These are phyloP conservation scores for Schrenkiella parvula DNA, from an alignment of 345 rosid species.

Conservation along the genomic window DNA sequence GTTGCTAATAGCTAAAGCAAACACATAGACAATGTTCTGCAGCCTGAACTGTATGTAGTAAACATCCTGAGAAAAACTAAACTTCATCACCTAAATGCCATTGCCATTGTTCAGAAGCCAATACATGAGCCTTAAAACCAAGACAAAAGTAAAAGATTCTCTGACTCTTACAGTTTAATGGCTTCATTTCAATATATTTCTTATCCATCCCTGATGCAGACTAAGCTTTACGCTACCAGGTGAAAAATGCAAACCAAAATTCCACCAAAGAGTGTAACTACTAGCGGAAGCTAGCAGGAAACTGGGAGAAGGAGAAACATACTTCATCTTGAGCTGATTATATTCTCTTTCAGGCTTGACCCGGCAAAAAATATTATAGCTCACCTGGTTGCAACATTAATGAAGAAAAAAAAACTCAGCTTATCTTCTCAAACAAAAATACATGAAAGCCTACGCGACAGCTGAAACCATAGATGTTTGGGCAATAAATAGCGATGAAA, in stretches of 20 bases:
- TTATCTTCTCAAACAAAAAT: background rate
- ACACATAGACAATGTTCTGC: background rate
- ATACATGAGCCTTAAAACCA: background rate
- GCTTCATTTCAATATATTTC: background rate
- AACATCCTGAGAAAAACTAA: background rate
- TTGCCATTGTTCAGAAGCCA: background rate
- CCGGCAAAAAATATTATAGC: background rate
- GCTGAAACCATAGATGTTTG: background rate
- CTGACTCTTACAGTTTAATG: background rate
- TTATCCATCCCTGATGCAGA: background rate
- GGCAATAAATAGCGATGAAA: background rate
- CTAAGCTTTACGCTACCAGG: background rate
- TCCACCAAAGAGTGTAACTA: background rate
- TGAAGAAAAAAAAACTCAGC: background rate
- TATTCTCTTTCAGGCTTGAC: background rate
- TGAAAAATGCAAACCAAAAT: background rate
- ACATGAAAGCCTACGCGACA: background rate
- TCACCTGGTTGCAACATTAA: slow-evolving; percentile 13
- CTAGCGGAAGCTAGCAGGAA: background rate
- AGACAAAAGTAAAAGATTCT: background rate
- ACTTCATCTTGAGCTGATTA: slow-evolving; percentile 21
- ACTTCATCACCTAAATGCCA: background rate
- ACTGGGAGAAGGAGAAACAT: slow-evolving; percentile 12
- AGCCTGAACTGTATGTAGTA: background rate
- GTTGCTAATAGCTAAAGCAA: background rate